Evolutionary conservation across 768 basidiomycete species (phyloP).

Genomic region (Phylloporus rhodoxanthus): DNA sequence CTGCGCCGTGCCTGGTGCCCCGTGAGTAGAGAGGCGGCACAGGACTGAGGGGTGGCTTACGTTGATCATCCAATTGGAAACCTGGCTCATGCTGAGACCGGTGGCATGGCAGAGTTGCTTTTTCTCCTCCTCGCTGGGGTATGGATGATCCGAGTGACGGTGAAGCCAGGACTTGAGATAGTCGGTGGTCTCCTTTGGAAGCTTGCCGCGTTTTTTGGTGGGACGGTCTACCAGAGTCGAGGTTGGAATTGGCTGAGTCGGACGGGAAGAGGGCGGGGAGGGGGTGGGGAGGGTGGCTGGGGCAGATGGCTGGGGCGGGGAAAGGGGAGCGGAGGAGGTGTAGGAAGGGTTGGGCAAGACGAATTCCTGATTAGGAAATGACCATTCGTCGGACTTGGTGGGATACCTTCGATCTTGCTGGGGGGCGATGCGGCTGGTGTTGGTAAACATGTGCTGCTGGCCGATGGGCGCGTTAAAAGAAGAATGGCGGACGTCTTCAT

Average conservation of each 20-base stretch:
- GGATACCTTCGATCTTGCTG: slow-evolving; percentile 59
- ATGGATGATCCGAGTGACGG: slow-evolving; percentile 83
- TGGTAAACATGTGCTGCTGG: slow-evolving; percentile 59
- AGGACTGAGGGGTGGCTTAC: slow-evolving; percentile 37
- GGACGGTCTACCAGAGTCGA: slow-evolving; percentile 70
- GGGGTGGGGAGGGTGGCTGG: slow-evolving; percentile 35
- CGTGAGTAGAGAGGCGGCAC: slow-evolving; percentile 11
- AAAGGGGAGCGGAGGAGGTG: slow-evolving; percentile 33
- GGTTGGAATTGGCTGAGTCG: slow-evolving; percentile 45
- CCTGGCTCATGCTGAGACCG: slow-evolving; percentile 82
- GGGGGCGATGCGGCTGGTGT: slow-evolving; percentile 64
- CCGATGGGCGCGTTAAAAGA: slow-evolving; percentile 56
- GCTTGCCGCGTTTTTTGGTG: slow-evolving; percentile 77
- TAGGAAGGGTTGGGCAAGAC: slow-evolving; percentile 36
- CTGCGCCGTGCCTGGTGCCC: slow-evolving; percentile 63
- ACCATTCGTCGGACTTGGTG: slow-evolving; percentile 67
- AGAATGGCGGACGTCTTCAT: slow-evolving; percentile 68
- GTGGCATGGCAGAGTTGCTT: slow-evolving; percentile 83
- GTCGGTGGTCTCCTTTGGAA: slow-evolving; percentile 87
- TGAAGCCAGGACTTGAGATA: slow-evolving; percentile 86
- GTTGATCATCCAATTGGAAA: slow-evolving; percentile 94
- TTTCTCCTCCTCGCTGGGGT: slow-evolving; percentile 87
- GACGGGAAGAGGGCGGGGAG: slow-evolving; percentile 41
- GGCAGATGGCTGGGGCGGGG: slow-evolving; percentile 35
- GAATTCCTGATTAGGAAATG: slow-evolving; percentile 57